Percentiles rank a stretch among this genome's conserved stretches.
phyloP scores from a whole-genome alignment of 2,329 filamentous ascomycete species.

The Dactylellina haptotyla region DNA sequence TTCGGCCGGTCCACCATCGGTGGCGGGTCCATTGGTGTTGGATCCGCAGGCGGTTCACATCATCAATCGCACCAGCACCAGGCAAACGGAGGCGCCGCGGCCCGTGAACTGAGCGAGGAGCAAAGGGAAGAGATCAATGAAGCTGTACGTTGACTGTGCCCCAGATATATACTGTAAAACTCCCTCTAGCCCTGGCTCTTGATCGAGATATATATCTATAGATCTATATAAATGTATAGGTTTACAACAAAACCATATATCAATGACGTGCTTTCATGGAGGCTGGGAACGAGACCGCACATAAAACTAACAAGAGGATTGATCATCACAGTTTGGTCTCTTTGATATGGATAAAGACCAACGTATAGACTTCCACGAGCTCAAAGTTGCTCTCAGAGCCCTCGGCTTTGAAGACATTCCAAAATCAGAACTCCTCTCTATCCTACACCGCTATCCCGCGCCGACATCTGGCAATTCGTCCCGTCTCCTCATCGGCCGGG shows the following conservation, averaged over 20 bases:
- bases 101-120: slow-evolving; percentile 77
- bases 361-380: slow-evolving; percentile 96
- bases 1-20: slow-evolving; percentile 56
- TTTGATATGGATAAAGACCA: slow-evolving; percentile 97
- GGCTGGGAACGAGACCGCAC: not conserved
- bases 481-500: slow-evolving; percentile 77
- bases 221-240: no score
- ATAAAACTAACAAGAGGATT: not conserved
- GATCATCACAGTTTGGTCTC: slow-evolving; percentile 77
- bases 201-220: no score
- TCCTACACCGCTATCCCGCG: slow-evolving; percentile 26
- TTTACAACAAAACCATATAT: no score
- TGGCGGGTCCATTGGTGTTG: slow-evolving; percentile 50
- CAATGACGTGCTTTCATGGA: no score
- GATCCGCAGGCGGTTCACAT: slow-evolving; percentile 52
- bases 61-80: slow-evolving; percentile 54
- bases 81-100: slow-evolving; percentile 57
- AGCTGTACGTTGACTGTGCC: slow-evolving; percentile 72
- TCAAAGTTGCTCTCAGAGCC: slow-evolving; percentile 67
- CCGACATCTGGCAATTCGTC: slow-evolving; percentile 64
- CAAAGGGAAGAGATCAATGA: slow-evolving; percentile 93
- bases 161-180: no score
- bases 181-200: no score
- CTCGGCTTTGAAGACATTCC: slow-evolving; percentile 50
- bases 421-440: slow-evolving; percentile 37